Evolutionary conservation across 116 monocot species (phyloP), one percentile per base, ranked within the genome.

Genomic region (Iris pallida): DNA sequence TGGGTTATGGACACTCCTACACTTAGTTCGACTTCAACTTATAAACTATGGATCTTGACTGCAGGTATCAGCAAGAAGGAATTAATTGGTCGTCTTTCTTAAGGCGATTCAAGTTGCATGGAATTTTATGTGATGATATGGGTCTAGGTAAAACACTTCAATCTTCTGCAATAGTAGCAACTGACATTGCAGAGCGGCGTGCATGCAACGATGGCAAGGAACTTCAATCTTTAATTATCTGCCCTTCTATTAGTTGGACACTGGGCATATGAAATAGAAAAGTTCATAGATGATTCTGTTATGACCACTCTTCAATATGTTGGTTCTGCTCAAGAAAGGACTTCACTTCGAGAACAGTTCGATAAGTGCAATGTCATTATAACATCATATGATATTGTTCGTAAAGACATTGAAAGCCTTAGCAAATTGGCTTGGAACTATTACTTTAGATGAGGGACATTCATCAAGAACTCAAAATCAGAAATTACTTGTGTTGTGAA

Each of bases 81-180:
- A 88, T 98, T 52, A 98, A 98, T 76, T 98, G 97, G 97, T 68
- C 93, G 62, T 83, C 97, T 60, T 98, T 98, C 77, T 73, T 98
- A 64, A 88, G 81, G 44, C 83, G 97, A 59, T 98, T 98, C 75
- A 98, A 93, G 74, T 85, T 98, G 61, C 97, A 98, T 85, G 97
- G 97, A 57, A 98, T 98, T 65, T 76, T 98, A 73, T 98, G 97
- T 74, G 97, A 98, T 93, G 97, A 98, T 67, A 98, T 98, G 97
- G 97, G 97, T 15, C 77, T 98, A 55, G 97, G 97, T 20, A 98
- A 98, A 83, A 98, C 97, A 30, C 93, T 98, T 69, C 97, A 98
- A 80, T 90, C 97, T 71, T 93, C 97, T 12, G 93, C 97, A 63
- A 98, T 98, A 47, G 83, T 98, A 42, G 97, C 97, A 60, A 78